Base-by-base conservation (phyloP, 495 filamentous ascomycete genomes). In the Penicillium nucicola region DNA sequence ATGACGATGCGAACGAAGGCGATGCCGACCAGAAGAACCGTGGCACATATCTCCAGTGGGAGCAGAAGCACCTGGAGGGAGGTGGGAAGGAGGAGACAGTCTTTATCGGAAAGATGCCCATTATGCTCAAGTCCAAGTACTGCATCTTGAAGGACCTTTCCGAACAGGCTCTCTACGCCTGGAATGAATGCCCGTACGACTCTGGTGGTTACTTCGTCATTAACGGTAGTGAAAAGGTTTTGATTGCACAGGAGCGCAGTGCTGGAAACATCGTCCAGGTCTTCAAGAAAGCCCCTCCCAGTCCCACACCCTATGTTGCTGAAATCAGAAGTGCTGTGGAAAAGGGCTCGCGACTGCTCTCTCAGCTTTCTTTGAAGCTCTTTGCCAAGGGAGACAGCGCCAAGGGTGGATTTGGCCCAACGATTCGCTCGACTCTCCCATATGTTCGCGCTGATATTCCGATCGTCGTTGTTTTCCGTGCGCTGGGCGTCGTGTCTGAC, bases 201-300 rank as follows among this genome's bases (percentile, higher is more conserved):
- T 92, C 93, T 56, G 93, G 93, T 41, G 93, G 93, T 48, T 99
- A 99, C 58, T 99, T 99, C 67, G 86, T 99, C 52, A 97, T 99
- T 73, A 99, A 97, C 71, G 93, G 93, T n/a, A 93, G 89, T 65
- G 93, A 99, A 67, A 99, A 99, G 79, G 93, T 99, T 17, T 68
- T 99, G 52, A 97, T 99, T 52, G 95, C 95, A 1, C 93, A 99
- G 67, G 93, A 99, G 68, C 85, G 93, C 20, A 95, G 89, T 57
- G 95, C 95, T 14, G 95, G 92, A 60, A 99, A 97, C 59, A 97
- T 97, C 36, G 92, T 97, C 7, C 92, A 97, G 71, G 91, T 99
- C 15, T 99, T 97, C 81, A 92, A 95, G 73, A 99, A 99, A 75
- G 85, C 90, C 1, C 79, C 84, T 17, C 89, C 89, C 12, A 91